These are phyloP conservation scores for Ambrosiella cleistominuta DNA, from an alignment of 2,329 filamentous ascomycete genomes.

Conservation along the genomic window DNA sequence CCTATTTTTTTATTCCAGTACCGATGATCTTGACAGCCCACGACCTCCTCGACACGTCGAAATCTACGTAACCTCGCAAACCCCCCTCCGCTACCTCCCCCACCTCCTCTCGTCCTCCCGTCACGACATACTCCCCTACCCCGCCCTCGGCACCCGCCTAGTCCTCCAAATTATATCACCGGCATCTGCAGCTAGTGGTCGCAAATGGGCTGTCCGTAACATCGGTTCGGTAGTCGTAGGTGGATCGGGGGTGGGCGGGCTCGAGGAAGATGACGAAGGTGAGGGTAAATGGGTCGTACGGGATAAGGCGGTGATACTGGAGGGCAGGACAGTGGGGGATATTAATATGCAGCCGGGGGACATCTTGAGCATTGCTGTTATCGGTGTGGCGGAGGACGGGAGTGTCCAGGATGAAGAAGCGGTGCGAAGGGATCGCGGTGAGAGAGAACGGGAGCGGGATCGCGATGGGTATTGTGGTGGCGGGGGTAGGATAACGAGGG, in stretches of 20 bases:
- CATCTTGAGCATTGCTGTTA: slow-evolving; percentile 66
- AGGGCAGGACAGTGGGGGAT: slow-evolving; percentile 57
- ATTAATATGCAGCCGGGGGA: slow-evolving; percentile 76
- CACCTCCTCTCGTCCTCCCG: slow-evolving; percentile 52
- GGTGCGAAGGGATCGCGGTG: slow-evolving; percentile 25
- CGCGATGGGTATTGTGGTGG: background rate
- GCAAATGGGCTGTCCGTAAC: slow-evolving; percentile 49
- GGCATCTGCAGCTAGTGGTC: slow-evolving; percentile 35
- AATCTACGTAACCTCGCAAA: slow-evolving; percentile 74
- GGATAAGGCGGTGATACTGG: slow-evolving; percentile 33
- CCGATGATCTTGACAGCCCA: slow-evolving; percentile 49
- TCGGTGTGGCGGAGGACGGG: slow-evolving; percentile 59
- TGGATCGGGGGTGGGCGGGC: slow-evolving; percentile 29
- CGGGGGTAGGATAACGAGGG: background rate
- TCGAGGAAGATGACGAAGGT: slow-evolving; percentile 18
- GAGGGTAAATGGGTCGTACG: slow-evolving; percentile 22
- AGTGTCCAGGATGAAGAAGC: slow-evolving; percentile 47
- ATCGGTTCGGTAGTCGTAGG: slow-evolving; percentile 69
- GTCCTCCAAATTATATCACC: slow-evolving; percentile 75
- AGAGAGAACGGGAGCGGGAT: background rate
- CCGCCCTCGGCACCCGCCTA: slow-evolving; percentile 66
- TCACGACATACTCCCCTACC: slow-evolving; percentile 51
- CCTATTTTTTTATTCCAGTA: slow-evolving; percentile 25
- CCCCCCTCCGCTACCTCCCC: slow-evolving; percentile 65
- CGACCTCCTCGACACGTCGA: slow-evolving; percentile 49